Conservation (phyloP, 352 stramenopile genomes). For the Aphanomyces invadans region DNA sequence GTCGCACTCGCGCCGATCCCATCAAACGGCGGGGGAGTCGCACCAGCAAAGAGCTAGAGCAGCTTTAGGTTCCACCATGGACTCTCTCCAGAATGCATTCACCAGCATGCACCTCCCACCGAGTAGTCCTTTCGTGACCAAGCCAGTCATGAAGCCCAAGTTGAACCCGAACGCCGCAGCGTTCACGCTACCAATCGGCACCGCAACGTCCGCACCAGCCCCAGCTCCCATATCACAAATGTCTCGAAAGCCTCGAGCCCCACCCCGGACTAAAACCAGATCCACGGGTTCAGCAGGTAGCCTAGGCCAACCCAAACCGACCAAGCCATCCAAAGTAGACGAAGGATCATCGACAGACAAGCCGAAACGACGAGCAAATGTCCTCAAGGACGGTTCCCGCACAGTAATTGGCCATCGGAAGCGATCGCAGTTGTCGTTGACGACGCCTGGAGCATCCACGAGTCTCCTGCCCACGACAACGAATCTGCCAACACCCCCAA, state of each 20-base stretch:
- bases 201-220: neutral
- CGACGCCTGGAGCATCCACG: neutral
- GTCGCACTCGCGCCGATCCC: neutral
- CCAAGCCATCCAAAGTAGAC: neutral
- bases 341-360: neutral
- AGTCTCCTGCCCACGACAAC: neutral
- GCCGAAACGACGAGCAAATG: neutral
- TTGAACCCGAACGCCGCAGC: slow-evolving; percentile 19
- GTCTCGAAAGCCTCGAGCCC: neutral
- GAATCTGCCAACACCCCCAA: neutral
- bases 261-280: neutral
- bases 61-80: neutral
- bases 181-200: slow-evolving; percentile 5
- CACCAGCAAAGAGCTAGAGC: neutral
- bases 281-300: neutral
- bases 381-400: slow-evolving; percentile 17
- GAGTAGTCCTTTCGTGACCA: neutral
- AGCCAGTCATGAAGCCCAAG: neutral
- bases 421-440: neutral
- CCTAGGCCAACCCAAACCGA: neutral
- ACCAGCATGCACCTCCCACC: neutral
- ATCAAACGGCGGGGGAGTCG: neutral
- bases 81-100: neutral
- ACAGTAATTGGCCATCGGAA: slow-evolving; percentile 16
- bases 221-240: neutral